Conservation (phyloP, 139 green algal genomes). For the Gonium pectorale region DNA sequence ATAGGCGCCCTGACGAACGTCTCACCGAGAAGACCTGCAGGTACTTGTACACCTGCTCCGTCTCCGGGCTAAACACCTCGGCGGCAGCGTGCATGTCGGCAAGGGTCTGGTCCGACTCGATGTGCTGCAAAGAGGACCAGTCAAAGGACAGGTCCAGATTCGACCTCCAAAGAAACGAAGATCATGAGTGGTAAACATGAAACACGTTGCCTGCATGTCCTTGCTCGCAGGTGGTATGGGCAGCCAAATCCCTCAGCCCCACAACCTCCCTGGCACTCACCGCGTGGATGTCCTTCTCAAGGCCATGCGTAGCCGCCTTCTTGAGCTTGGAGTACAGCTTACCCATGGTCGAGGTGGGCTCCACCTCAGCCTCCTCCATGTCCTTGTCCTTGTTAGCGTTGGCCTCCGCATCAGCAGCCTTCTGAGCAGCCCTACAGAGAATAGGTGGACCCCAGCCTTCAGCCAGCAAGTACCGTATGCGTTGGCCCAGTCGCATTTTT, state of each 20-base stretch:
- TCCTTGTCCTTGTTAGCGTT: conserved; percentile 7
- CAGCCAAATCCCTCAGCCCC: too few species aligned
- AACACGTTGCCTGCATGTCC: too few species aligned
- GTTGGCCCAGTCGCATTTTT: too few species aligned
- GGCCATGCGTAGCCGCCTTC: conserved; percentile 14
- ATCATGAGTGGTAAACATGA: too few species aligned
- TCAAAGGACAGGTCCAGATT: too few species aligned
- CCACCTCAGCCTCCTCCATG: not conserved
- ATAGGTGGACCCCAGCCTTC: too few species aligned
- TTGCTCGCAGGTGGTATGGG: too few species aligned
- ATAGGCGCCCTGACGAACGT: too few species aligned
- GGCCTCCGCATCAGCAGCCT: conserved; percentile 33
- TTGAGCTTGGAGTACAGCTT: conserved; percentile 32
- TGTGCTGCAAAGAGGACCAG: too few species aligned
- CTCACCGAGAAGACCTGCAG: conserved; percentile 50
- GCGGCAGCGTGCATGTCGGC: conserved; percentile 43
- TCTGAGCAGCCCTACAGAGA: conserved; percentile 1
- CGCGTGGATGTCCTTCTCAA: conserved; percentile 26
- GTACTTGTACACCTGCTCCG: conserved; percentile 70
- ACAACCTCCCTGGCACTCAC: too few species aligned
- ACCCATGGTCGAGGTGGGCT: not conserved
- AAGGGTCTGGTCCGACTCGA: conserved; percentile 16
- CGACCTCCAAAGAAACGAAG: too few species aligned
- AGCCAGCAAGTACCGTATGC: not conserved
- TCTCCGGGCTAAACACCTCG: conserved; percentile 79